Evolutionary conservation across 305 asterid species (phyloP).

Genomic region (Fraxinus latifolia): DNA sequence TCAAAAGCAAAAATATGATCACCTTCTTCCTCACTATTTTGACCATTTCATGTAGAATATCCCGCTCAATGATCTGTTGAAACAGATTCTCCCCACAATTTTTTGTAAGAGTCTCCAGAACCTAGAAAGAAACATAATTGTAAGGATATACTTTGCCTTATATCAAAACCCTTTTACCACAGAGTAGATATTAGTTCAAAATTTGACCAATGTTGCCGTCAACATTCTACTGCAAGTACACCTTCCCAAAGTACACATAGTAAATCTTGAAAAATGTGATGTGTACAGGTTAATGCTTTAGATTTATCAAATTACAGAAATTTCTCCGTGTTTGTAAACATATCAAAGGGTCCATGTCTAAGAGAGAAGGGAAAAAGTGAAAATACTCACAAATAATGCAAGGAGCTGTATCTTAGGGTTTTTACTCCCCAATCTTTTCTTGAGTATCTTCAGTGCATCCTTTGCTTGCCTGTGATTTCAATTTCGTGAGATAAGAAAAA

Average conservation of each 20-base stretch:
- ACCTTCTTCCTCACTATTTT: constrained; percentile 93
- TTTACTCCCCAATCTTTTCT: constrained; percentile 77
- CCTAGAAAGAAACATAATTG: constrained; percentile 41
- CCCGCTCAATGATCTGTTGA: constrained; percentile 89
- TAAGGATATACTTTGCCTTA: not conserved
- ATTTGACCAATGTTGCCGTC: not conserved
- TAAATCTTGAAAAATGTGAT: not conserved
- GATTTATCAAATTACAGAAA: not conserved
- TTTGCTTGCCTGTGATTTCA: constrained; percentile 72
- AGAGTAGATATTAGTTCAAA: not conserved
- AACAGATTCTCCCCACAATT: constrained; percentile 87
- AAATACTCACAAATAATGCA: constrained; percentile 70
- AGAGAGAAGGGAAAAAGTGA: constrained; percentile 8
- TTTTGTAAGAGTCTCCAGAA: constrained; percentile 91
- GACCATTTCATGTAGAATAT: constrained; percentile 89
- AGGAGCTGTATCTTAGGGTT: constrained; percentile 89
- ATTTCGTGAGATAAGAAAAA: constrained; percentile 20
- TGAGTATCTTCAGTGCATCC: constrained; percentile 84
- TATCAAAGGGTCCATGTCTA: not conserved
- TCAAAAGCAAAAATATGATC: not conserved
- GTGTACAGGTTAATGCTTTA: not conserved
- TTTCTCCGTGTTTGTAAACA: not conserved
- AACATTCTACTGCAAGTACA: not conserved
- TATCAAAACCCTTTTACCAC: not conserved
- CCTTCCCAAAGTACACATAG: not conserved